Evolutionary conservation across 176 grass and related monocot genomes (phyloP).

Genomic region (Oryza glaberrima): DNA sequence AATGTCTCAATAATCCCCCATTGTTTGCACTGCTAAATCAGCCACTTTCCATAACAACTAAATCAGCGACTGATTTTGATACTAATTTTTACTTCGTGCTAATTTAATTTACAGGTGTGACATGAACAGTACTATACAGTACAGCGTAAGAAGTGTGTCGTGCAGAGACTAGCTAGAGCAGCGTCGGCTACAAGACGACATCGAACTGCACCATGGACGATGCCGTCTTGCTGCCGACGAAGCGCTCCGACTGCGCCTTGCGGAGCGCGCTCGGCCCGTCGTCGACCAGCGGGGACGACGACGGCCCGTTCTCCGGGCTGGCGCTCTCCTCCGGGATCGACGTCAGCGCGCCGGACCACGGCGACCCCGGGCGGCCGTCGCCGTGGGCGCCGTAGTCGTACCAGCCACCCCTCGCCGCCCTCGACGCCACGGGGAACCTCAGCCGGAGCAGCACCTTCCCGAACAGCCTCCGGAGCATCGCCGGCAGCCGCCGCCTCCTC

Average conservation of each 20-base stretch:
- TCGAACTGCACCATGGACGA: constrained; percentile 43
- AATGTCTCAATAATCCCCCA: background rate
- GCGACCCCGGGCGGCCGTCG: constrained; percentile 27
- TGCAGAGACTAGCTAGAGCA: no score
- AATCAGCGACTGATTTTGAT: background rate
- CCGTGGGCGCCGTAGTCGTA: background rate
- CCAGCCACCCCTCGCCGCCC: background rate
- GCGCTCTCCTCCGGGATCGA: constrained; percentile 56
- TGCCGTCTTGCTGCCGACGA: constrained; percentile 43
- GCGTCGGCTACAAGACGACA: constrained; percentile 41
- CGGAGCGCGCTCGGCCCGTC: constrained; percentile 23
- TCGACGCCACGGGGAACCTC: constrained; percentile 7
- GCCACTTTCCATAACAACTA: background rate
- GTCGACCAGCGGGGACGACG: background rate
- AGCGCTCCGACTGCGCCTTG: constrained; percentile 49
- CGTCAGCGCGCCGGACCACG: constrained; percentile 50
- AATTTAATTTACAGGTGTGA: background rate
- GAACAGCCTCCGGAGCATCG: constrained; percentile 40
- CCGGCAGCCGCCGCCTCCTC: constrained; percentile 22
- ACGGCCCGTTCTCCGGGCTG: no score
- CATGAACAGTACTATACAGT: background rate
- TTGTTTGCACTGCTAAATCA: background rate
- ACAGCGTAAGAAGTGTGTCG: no score
- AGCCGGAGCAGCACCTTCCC: constrained; percentile 49
- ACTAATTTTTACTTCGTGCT: background rate